Base-by-base conservation (phyloP, 2,329 filamentous ascomycete genomes). In the Sordariomycetes sp. region DNA sequence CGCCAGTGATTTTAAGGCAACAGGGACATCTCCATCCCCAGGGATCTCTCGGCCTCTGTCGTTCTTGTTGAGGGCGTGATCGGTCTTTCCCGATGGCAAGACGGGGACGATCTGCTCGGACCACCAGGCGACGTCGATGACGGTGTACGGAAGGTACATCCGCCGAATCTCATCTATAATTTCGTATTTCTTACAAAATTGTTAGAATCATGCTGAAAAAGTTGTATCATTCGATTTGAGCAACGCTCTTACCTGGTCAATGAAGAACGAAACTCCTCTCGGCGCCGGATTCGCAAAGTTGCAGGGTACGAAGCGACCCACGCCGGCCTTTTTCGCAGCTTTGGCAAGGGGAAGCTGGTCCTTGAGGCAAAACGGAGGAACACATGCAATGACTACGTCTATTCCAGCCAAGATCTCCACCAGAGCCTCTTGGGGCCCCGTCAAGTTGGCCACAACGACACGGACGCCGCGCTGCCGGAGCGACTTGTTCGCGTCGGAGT, bases 61-160 rank as follows among this genome's bases (percentile, higher is more conserved):
- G 12, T n/a, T n/a, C 52, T n/a, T 5, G 28, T 13, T 20, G 25
- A 36, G 32, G 10, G 52, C 17, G 35, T 54, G 20, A 20, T 52
- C 36, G 20, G 70, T 65, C 7, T 60, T 63, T 0, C 66, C 67
- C 6, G 67, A 69, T 3, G 66, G 63, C 0, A 69, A 55, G 22
- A 55, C 25, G 0, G 66, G 67, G 2, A 64, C 34, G 28, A 68
- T 67, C 34, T 76, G 61, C 62, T 81, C 77, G 63, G 78, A 77
- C 80, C 80, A 83, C 69, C 70, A 80, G n/a, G 79, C 80, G 17
- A 81, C 72, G 60, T 83, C 79, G 55, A 82, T 74, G 62, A 79
- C 68, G 6, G 80, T 82, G 66, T 76, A 83, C 0, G 77, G 76
- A 1, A 83, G 69, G 35, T 69, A 65, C 1, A 76, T 63, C 57